phyloP scores from a whole-genome alignment of 108 stramenopile genomes.

The Fragilariopsis cylindrus region DNA sequence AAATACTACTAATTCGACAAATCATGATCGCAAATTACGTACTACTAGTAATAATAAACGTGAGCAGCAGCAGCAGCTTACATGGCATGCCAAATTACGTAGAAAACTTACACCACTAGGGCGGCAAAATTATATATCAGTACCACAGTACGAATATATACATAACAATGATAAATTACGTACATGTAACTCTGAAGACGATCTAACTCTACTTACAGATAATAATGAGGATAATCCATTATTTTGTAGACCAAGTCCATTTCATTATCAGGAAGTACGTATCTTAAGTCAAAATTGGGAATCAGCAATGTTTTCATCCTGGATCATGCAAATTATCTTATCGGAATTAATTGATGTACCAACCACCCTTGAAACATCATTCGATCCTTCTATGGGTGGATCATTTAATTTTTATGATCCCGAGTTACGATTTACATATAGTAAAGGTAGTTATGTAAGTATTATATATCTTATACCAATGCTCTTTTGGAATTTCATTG shows the following conservation, averaged over 20 bases:
- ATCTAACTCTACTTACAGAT: background rate
- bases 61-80: background rate
- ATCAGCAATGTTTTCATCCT: slow-evolving; percentile 31
- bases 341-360: slow-evolving; percentile 46
- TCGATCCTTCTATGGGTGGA: background rate
- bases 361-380: slow-evolving; percentile 21
- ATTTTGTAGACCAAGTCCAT: background rate
- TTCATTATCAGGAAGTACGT: slow-evolving; percentile 41
- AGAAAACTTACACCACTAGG: background rate
- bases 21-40: too few relatives aligned
- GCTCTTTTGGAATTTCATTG: too few relatives aligned
- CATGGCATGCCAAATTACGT: background rate
- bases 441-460: slow-evolving; percentile 18
- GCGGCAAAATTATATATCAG: too few relatives aligned
- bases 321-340: slow-evolving; percentile 48
- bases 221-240: background rate
- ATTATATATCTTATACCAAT: too few relatives aligned
- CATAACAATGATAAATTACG: background rate
- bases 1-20: background rate
- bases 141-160: too few relatives aligned
- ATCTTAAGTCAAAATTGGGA: slow-evolving; percentile 43
- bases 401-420: slow-evolving; percentile 38
- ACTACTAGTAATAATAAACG: too few relatives aligned
- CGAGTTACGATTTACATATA: slow-evolving; percentile 18
- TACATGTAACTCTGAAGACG: slow-evolving; percentile 30